Evolutionary conservation across 139 green algal genomes (phyloP), one percentile per base, ranked within the genome.

Genomic region (Chlamydomonas schloesseri): DNA sequence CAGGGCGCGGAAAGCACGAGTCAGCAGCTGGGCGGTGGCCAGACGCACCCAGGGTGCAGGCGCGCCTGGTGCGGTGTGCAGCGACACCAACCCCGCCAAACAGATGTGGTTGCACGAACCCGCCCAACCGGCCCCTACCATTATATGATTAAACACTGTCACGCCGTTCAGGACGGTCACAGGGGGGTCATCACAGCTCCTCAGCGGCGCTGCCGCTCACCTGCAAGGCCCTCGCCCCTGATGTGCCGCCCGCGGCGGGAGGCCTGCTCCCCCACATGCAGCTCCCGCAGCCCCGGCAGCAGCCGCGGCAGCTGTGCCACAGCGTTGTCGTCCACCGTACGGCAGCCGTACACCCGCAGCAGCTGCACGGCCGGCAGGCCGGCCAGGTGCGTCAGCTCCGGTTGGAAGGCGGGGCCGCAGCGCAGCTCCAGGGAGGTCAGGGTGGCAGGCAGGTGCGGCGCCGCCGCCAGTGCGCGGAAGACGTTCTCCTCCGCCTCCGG

Each of bases 391-490:
- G 26, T 14, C 10, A 85, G n/a, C 47, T 85, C 65, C 0, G 79
- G 79, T 17, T 85, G 79, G 79, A 85, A 85, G 67, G 79, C 46
- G 46, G 36, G 10, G 2, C 65, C 50, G 65, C 65, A 76, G 33
- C 68, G 65, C 9, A 85, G 64, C 31, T 85, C 79, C 50, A 85
- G 47, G 67, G 79, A 76, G 31, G 68, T 75, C 8, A 85, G 67
- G 31, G n/a, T 58, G 31, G 65, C 42, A 31, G 79, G 67, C 65
- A 85, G 79, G 28, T 33, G 62, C 3, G 47, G 46, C 31, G 79
- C 46, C 47, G 47, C 67, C 17, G 33, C 33, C 31, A 85, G 64
- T 0, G 79, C 65, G 0, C 47, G 31, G 21, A 85, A 31, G 28
- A 85, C 23, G 4, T n/a, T 47, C 0, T 33, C n/a, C 67, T 85